phyloP scores from a whole-genome alignment of 1,284 basidiomycete species.

The Lentinus polychrous region DNA sequence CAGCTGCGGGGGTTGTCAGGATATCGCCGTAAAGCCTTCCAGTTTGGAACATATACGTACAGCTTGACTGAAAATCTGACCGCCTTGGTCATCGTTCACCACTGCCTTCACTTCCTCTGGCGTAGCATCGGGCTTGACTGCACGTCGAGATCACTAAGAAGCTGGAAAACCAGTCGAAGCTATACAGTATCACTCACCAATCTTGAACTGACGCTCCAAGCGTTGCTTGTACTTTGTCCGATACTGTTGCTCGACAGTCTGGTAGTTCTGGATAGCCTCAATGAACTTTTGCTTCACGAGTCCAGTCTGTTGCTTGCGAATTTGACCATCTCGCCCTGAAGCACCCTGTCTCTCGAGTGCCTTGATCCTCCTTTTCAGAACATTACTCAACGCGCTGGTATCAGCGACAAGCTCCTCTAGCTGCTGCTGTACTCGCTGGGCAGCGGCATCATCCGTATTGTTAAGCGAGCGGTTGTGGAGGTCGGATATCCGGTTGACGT shows the following conservation, averaged over 20 bases:
- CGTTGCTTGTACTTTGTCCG: conserved; percentile 91
- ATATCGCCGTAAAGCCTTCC: not conserved
- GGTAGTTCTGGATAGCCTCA: conserved; percentile 82
- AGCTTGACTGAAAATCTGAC: conserved; percentile 94
- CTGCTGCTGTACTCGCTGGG: conserved; percentile 55
- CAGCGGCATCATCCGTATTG: conserved; percentile 67
- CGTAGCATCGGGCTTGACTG: conserved; percentile 92
- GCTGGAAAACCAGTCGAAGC: not conserved
- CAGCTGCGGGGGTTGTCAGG: conserved; percentile 41
- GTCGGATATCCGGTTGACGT: conserved; percentile 61
- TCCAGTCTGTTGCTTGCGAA: conserved; percentile 79
- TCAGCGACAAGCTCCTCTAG: conserved; percentile 73
- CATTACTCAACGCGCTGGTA: conserved; percentile 68
- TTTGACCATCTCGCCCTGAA: conserved; percentile 71
- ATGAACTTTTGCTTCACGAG: conserved; percentile 78
- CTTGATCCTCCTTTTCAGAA: conserved; percentile 76
- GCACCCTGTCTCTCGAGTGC: conserved; percentile 68
- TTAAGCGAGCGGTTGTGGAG: conserved; percentile 73
- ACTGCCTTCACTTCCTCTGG: conserved; percentile 87
- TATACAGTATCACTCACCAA: conserved; percentile 46
- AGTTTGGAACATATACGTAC: conserved; percentile 36
- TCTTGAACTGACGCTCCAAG: conserved; percentile 94
- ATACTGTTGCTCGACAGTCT: conserved; percentile 90
- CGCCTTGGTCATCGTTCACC: conserved; percentile 78
- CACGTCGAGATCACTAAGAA: not conserved